Conservation (phyloP, 495 filamentous ascomycete genomes). For the Parathielavia hyrcaniae region DNA sequence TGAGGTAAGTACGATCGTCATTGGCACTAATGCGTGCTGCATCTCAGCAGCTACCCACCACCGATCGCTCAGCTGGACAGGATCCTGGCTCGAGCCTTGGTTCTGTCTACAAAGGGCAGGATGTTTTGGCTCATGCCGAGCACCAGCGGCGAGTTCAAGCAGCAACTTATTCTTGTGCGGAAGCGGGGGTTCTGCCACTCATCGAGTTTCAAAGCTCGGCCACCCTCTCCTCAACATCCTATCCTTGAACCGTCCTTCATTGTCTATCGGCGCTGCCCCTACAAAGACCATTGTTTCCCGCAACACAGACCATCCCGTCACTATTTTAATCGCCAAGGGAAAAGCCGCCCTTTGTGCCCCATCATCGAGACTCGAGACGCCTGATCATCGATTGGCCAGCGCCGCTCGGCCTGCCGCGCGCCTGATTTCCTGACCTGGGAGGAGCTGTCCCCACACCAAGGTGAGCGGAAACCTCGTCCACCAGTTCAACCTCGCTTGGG, state of each 20-base stretch:
- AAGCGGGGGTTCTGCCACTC: neutral
- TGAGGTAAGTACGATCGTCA: neutral
- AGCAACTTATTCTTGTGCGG: neutral
- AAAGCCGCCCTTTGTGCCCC: conserved; percentile 17
- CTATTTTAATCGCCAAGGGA: conserved; percentile 8
- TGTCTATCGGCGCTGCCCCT: neutral
- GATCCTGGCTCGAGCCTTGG: neutral
- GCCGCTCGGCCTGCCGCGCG: conserved; percentile 28
- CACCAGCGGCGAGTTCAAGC: too few relatives aligned
- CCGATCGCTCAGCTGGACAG: neutral
- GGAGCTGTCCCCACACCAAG: conserved; percentile 16
- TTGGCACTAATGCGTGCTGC: conserved; percentile 8
- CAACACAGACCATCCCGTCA: neutral
- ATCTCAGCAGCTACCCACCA: neutral
- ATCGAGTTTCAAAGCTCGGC: conserved; percentile 1
- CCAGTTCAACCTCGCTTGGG: conserved; percentile 16
- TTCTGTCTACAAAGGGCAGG: neutral
- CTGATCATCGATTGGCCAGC: conserved; percentile 17
- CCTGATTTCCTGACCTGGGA: conserved; percentile 13
- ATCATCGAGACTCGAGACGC: conserved; percentile 21
- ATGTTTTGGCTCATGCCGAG: too few relatives aligned
- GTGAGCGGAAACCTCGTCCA: conserved; percentile 22
- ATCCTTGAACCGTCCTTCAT: neutral
- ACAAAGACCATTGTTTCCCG: neutral
- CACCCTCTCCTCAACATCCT: neutral